These are phyloP conservation scores for Grammothele lineata DNA, from an alignment of 768 basidiomycete species.

Conservation along the genomic window DNA sequence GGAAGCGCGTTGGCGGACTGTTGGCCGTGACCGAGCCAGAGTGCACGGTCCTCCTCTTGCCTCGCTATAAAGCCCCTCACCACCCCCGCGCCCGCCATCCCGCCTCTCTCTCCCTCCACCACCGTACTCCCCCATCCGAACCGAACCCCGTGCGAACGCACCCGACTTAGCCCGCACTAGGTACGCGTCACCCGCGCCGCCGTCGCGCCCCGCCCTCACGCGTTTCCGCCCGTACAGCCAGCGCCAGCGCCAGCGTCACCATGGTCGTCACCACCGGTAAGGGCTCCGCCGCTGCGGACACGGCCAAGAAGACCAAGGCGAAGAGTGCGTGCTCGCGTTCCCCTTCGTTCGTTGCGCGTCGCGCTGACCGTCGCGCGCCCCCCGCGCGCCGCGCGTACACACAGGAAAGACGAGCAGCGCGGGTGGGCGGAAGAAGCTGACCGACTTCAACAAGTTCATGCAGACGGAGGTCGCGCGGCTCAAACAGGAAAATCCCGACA, in stretches of 20 bases:
- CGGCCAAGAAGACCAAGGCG: slow-evolving; percentile 17
- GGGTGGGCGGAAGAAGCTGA: slow-evolving; percentile 56
- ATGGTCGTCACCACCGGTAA: slow-evolving; percentile 18
- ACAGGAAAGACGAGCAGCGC: slow-evolving; percentile 49
- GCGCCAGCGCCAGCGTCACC: slow-evolving; percentile 5
- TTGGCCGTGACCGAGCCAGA: slow-evolving; percentile 6
- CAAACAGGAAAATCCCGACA: slow-evolving; percentile 70
- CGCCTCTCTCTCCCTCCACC: slow-evolving; percentile 24
- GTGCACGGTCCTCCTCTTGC: slow-evolving; percentile 16
- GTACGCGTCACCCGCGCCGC: slow-evolving; percentile 1
- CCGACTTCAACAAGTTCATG: slow-evolving; percentile 78
- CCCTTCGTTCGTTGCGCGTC: neutral
- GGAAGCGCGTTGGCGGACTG: slow-evolving; percentile 19
- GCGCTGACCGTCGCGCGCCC: slow-evolving; percentile 7
- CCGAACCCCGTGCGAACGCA: slow-evolving; percentile 1
- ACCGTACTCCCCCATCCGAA: slow-evolving; percentile 13
- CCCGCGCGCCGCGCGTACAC: slow-evolving; percentile 8
- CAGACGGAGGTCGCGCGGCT: slow-evolving; percentile 75
- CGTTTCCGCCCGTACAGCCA: slow-evolving; percentile 4
- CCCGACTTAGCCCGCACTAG: slow-evolving; percentile 7
- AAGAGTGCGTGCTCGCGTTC: slow-evolving; percentile 20
- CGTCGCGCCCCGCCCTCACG: slow-evolving; percentile 10
- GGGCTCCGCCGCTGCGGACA: slow-evolving; percentile 9
- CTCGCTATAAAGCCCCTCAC: slow-evolving; percentile 17
- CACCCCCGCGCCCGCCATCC: slow-evolving; percentile 18